phyloP scores from a whole-genome alignment of 1,284 basidiomycete genomes.

The Trametes sp. region DNA sequence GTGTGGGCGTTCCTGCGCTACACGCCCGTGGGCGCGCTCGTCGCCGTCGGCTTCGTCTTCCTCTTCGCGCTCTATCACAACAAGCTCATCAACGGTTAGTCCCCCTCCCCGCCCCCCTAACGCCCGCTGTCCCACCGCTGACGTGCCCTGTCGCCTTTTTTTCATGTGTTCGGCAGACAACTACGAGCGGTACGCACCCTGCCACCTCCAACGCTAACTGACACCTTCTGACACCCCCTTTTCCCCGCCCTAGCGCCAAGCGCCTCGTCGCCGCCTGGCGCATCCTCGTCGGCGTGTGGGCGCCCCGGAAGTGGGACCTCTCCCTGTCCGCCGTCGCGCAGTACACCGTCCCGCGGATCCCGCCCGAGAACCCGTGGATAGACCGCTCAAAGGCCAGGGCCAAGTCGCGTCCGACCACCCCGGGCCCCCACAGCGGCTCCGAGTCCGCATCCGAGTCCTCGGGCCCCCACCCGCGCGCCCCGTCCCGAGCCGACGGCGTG shows the following conservation, averaged over 20 bases:
- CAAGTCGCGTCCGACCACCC: constrained; percentile 30
- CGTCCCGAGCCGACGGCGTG: constrained; percentile 53
- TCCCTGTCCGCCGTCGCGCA: constrained; percentile 73
- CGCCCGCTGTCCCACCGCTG: constrained; percentile 14
- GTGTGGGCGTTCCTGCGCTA: constrained; percentile 84
- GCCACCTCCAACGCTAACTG: constrained; percentile 19
- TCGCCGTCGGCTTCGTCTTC: constrained; percentile 58
- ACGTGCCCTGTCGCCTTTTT: neutral
- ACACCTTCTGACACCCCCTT: constrained; percentile 25
- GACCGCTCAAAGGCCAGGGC: constrained; percentile 50
- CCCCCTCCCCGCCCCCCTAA: constrained; percentile 18
- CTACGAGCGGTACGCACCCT: constrained; percentile 73
- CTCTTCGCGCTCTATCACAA: constrained; percentile 85
- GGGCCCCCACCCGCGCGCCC: constrained; percentile 39
- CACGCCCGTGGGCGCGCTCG: constrained; percentile 58
- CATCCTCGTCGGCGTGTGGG: constrained; percentile 90
- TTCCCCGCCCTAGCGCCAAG: constrained; percentile 62
- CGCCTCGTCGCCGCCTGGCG: constrained; percentile 89
- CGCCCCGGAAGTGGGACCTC: constrained; percentile 82
- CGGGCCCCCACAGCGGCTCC: constrained; percentile 14
- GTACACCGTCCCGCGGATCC: constrained; percentile 72
- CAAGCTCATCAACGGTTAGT: constrained; percentile 75
- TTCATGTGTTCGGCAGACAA: constrained; percentile 57
- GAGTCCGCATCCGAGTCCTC: constrained; percentile 39
- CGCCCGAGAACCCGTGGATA: constrained; percentile 76